Conservation (phyloP, 2,329 filamentous ascomycete genomes). For the Fusarium proliferatum region DNA sequence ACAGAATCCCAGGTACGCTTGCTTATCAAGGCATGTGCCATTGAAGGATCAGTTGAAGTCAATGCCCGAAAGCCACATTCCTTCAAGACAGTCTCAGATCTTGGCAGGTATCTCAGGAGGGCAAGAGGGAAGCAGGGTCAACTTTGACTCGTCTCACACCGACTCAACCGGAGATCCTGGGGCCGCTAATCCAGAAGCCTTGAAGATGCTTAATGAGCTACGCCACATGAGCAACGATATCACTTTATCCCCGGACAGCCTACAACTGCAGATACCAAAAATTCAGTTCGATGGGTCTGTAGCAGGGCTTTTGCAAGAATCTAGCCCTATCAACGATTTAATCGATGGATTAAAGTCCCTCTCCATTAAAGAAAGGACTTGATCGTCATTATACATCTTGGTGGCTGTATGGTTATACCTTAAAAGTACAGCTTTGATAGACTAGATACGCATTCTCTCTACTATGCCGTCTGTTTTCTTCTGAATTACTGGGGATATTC, state of each 20-base stretch:
- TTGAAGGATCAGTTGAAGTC: background rate
- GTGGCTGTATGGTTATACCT: background rate
- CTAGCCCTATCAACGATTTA: background rate
- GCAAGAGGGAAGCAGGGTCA: background rate
- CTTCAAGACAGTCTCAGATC: background rate
- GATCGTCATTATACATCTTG: accelerated
- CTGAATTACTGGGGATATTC: background rate
- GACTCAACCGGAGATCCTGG: accelerated
- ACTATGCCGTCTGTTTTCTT: too few species aligned
- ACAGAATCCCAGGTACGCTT: background rate
- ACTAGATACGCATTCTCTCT: background rate
- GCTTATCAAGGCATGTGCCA: background rate
- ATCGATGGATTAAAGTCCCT: background rate
- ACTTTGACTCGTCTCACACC: background rate
- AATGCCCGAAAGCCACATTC: background rate
- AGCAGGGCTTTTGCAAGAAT: background rate
- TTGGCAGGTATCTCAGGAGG: background rate
- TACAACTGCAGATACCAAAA: background rate
- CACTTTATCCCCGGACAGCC: accelerated
- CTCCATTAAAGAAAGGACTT: background rate
- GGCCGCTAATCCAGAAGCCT: background rate
- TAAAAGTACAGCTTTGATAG: background rate
- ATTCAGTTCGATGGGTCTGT: background rate
- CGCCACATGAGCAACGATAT: background rate
- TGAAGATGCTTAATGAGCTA: background rate